Conservation (phyloP, 495 filamentous ascomycete species). For the Aspergillus sparsus region DNA sequence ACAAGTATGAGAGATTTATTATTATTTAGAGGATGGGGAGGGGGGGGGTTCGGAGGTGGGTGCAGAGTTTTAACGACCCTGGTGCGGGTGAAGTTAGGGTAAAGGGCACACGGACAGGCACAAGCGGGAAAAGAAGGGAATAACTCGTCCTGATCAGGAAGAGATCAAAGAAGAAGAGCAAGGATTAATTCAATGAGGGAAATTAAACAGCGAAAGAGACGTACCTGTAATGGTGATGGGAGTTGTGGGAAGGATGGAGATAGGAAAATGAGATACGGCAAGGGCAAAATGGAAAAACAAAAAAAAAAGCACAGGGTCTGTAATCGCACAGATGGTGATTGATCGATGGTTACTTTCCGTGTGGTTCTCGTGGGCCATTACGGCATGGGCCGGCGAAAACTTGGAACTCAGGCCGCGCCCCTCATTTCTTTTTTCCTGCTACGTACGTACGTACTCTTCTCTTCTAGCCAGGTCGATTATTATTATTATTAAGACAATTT, state of each 20-base stretch:
- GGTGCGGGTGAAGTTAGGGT: conserved; percentile 27
- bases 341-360: conserved; percentile 12
- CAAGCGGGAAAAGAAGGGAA: conserved; percentile 13
- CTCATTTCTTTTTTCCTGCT: conserved; percentile 2
- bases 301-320: not conserved
- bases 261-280: conserved; percentile 1
- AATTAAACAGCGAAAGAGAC: not conserved
- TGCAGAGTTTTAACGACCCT: conserved; percentile 31
- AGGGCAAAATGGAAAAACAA: not conserved
- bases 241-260: not conserved
- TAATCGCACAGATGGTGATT: conserved; percentile 9
- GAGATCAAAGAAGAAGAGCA: conserved; percentile 5
- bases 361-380: conserved; percentile 14
- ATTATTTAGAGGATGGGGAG: conserved; percentile 14
- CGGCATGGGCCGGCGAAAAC: not conserved
- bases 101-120: conserved; percentile 30
- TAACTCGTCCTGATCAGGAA: conserved; percentile 2
- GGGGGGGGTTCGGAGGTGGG: conserved; percentile 17
- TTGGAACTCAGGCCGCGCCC: not conserved
- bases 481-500: not conserved
- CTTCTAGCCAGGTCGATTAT: too few relatives aligned
- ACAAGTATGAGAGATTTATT: conserved; percentile 29
- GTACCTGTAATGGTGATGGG: not conserved
- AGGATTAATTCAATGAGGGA: not conserved
- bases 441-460: not conserved